These are phyloP conservation scores for Clarireedia hainanense DNA, from an alignment of 2,329 filamentous ascomycete species.

Conservation along the genomic window DNA sequence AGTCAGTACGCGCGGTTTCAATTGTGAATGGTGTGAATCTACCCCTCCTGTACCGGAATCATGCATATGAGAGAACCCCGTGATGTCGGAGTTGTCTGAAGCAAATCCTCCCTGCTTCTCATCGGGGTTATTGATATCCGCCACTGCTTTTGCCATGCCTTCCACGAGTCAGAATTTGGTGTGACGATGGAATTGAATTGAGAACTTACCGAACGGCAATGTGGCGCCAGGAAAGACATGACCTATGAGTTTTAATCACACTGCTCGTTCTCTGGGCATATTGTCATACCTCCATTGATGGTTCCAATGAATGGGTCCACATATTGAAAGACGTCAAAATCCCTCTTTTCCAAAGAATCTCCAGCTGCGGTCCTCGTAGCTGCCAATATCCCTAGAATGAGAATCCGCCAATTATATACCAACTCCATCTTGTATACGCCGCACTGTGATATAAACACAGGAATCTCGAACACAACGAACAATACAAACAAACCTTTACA, in stretches of 20 bases:
- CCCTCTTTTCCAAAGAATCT: neutral
- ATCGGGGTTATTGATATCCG: slow-evolving; percentile 40
- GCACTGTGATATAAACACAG: too few species aligned
- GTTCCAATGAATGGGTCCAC: slow-evolving; percentile 48
- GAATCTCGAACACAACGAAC: too few species aligned
- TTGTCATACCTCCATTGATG: slow-evolving; percentile 38
- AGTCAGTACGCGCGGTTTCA: too few species aligned
- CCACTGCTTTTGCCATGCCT: slow-evolving; percentile 43
- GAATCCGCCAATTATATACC: neutral
- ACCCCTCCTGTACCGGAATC: slow-evolving; percentile 39
- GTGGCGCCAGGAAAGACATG: slow-evolving; percentile 50
- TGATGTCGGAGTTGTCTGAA: slow-evolving; percentile 34
- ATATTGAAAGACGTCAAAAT: slow-evolving; percentile 33
- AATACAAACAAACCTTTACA: neutral
- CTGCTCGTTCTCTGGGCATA: neutral
- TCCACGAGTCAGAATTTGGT: slow-evolving; percentile 12
- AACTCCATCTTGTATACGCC: neutral
- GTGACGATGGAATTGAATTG: neutral
- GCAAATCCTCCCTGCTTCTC: slow-evolving; percentile 51
- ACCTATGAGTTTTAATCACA: slow-evolving; percentile 9
- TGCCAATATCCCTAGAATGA: neutral
- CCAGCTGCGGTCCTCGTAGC: neutral
- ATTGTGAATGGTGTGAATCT: too few species aligned
- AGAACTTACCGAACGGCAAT: slow-evolving; percentile 37
- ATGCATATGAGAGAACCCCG: slow-evolving; percentile 31